A percentile compares a stretch with the other conserved stretches of the same genome.
phyloP scores from a whole-genome alignment of 2,329 filamentous ascomycete species.

The Cercospora sp. region DNA sequence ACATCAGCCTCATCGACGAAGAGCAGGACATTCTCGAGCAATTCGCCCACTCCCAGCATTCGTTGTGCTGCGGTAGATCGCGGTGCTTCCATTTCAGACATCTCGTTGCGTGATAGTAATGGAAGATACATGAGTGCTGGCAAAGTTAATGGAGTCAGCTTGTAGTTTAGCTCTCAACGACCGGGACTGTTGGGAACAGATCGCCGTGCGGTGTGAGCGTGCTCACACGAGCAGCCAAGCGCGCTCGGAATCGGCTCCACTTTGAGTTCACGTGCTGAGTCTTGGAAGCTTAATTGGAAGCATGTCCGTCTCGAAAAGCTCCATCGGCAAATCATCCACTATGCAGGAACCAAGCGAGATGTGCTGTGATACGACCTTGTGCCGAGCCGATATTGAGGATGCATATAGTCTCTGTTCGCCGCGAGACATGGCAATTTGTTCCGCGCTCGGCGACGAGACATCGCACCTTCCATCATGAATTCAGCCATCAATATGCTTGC shows the following conservation, averaged over 20 bases:
- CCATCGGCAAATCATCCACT: background rate
- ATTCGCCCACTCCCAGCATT: slow-evolving; percentile 25
- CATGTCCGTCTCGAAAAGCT: background rate
- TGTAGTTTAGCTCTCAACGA: slow-evolving; percentile 2
- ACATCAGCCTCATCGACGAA: slow-evolving; percentile 18
- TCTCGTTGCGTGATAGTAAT: slow-evolving; percentile 4
- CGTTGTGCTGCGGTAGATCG: slow-evolving; percentile 19
- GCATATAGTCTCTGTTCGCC: background rate
- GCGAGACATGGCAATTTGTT: background rate
- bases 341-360: background rate
- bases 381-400: background rate
- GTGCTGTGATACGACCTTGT: background rate
- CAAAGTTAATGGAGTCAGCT: background rate
- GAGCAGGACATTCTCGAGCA: slow-evolving; percentile 25
- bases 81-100: background rate
- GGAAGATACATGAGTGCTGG: slow-evolving; percentile 8
- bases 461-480: slow-evolving; percentile 8
- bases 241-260: slow-evolving; percentile 14
- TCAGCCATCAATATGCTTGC: slow-evolving; percentile 9
- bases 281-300: slow-evolving; percentile 16
- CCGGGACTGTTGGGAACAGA: background rate
- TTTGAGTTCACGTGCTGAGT: slow-evolving; percentile 15
- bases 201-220: background rate
- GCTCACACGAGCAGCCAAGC: slow-evolving; percentile 2
- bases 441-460: background rate